A percentile compares a stretch with the other conserved stretches of the same genome.
These are phyloP conservation scores for Fimicolochytrium jonesii DNA, from an alignment of 192 early-diverging fungal genomes.

Conservation along the genomic window DNA sequence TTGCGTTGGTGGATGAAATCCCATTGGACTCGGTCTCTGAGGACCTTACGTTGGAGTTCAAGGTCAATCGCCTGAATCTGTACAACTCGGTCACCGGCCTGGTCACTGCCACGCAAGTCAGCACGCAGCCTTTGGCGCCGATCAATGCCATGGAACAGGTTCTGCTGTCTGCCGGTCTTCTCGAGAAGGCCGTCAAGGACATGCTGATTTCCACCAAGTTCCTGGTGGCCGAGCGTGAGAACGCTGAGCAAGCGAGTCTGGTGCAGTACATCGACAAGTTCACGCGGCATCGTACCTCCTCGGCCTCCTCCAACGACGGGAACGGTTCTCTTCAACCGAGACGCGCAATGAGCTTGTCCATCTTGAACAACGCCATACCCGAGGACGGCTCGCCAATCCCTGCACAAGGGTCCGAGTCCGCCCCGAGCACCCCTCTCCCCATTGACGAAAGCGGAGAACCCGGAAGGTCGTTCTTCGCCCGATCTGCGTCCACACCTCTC, in stretches of 20 bases:
- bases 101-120: constrained; percentile 55
- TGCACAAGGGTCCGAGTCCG: not conserved
- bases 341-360: constrained; percentile 14
- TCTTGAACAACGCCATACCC: not conserved
- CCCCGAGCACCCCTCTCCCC: not conserved
- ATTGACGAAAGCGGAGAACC: not conserved
- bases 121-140: constrained; percentile 50
- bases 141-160: constrained; percentile 53
- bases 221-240: constrained; percentile 55
- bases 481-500: constrained; percentile 3
- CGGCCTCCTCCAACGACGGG: too few species aligned
- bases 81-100: constrained; percentile 63
- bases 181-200: constrained; percentile 54
- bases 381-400: not conserved
- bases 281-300: constrained; percentile 9
- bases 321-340: not conserved
- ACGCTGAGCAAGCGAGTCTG: constrained; percentile 41
- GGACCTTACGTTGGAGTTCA: constrained; percentile 50
- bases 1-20: constrained; percentile 48
- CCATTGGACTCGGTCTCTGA: constrained; percentile 39
- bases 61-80: constrained; percentile 54
- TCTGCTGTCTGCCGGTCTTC: constrained; percentile 41
- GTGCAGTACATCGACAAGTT: constrained; percentile 30
- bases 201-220: constrained; percentile 55
- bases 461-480: not conserved